Percentiles rank a stretch among this genome's conserved stretches.
phyloP scores from a whole-genome alignment of 176 grass and related monocot species.

The Hordeum marinum region DNA sequence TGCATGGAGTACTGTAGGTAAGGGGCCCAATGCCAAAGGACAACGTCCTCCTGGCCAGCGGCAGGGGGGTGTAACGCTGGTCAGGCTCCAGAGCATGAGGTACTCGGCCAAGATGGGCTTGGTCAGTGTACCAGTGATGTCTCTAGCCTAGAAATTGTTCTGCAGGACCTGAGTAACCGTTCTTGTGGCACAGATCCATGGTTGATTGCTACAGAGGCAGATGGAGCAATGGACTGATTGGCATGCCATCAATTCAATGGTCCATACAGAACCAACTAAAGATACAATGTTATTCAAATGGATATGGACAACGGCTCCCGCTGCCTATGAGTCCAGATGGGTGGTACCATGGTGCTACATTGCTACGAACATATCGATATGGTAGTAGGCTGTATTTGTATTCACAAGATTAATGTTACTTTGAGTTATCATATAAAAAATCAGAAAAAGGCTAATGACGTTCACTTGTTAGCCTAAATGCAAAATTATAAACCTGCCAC shows the following conservation, averaged over 20 bases:
- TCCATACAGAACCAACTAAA: neutral
- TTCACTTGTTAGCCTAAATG: neutral
- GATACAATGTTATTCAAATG: neutral
- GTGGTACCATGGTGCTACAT: neutral
- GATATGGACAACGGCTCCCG: neutral
- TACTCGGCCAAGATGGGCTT: neutral
- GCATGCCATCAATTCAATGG: neutral
- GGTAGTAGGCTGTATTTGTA: neutral
- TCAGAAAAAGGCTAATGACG: neutral
- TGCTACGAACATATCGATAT: neutral
- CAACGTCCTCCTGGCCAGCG: neutral
- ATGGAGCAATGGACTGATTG: neutral
- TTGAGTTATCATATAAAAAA: neutral
- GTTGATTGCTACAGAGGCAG: neutral
- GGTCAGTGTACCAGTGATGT: neutral
- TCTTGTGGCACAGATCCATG: neutral
- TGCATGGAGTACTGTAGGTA: neutral
- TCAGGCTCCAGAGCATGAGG: neutral
- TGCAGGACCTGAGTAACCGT: neutral
- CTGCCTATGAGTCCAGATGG: neutral
- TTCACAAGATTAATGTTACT: neutral
- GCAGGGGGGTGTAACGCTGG: neutral
- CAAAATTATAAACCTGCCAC: neutral
- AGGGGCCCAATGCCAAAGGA: neutral
- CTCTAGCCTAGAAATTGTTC: neutral